Evolutionary conservation across 768 basidiomycete species (phyloP).

Genomic region (Pleurotus platypus): DNA sequence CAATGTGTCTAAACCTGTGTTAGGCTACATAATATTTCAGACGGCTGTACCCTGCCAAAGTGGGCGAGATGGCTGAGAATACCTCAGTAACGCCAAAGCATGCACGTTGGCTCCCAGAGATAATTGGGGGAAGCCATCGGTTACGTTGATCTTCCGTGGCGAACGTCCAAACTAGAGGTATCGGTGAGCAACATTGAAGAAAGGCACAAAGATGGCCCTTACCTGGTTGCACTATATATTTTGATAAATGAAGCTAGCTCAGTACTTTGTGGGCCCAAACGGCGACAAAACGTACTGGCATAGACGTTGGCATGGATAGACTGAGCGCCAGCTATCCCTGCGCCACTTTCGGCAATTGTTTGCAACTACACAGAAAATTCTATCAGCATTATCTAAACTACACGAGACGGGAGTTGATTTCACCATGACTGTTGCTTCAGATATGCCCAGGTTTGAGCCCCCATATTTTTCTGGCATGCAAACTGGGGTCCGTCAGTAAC

Average conservation of each 20-base stretch:
- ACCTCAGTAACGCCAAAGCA: conserved; percentile 16
- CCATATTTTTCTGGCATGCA: conserved; percentile 13
- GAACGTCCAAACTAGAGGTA: conserved; percentile 8
- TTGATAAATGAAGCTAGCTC: not conserved
- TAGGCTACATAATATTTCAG: conserved; percentile 6
- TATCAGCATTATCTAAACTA: not conserved
- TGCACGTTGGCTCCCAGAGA: conserved; percentile 12
- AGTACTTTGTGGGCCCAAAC: not conserved
- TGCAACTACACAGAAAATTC: conserved; percentile 6
- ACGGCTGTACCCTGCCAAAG: not conserved
- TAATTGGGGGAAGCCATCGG: conserved; percentile 8
- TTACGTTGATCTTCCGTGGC: conserved; percentile 6
- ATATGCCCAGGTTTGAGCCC: conserved; percentile 14
- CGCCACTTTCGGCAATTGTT: conserved; percentile 15
- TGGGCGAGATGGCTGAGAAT: not conserved
- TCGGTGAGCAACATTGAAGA: not conserved
- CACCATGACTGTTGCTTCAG: conserved; percentile 17
- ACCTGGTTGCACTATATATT: conserved; percentile 1
- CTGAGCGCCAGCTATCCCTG: conserved; percentile 15
- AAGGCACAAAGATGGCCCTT: not conserved
- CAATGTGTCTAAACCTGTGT: conserved; percentile 14
- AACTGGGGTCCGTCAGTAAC: not conserved
- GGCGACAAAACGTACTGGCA: conserved; percentile 10
- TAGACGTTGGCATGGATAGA: conserved; percentile 16
- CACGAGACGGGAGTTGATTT: not conserved